Conservation (phyloP, 345 rosid genomes). For the Bruguiera parviflora region DNA sequence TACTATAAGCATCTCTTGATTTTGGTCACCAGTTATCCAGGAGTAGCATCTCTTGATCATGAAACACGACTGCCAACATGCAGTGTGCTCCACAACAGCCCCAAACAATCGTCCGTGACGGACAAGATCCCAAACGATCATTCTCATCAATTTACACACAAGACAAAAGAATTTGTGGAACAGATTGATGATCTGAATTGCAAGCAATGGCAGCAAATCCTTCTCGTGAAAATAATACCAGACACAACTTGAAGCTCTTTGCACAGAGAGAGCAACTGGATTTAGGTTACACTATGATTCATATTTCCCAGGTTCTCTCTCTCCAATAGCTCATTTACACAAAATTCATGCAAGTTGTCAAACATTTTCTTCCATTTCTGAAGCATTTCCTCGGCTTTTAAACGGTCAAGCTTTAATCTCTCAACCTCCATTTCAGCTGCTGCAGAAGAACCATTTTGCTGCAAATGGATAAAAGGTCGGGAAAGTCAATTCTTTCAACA, state of each 20-base stretch:
- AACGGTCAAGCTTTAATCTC: constrained; percentile 49
- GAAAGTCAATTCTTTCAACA: neutral
- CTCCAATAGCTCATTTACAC: constrained; percentile 50
- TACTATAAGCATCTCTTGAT: too few relatives aligned
- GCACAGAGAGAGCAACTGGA: neutral
- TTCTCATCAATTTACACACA: neutral
- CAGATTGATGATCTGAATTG: neutral
- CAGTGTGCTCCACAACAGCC: too few relatives aligned
- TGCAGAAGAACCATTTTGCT: constrained; percentile 55
- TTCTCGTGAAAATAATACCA: neutral
- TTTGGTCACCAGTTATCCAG: too few relatives aligned
- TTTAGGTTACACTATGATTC: neutral
- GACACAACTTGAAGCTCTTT: neutral
- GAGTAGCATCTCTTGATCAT: too few relatives aligned
- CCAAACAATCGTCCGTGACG: too few relatives aligned
- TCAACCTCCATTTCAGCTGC: constrained; percentile 68
- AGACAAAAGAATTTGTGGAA: neutral
- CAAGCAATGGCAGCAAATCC: neutral
- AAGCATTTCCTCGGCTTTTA: constrained; percentile 39
- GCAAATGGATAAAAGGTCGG: constrained; percentile 14
- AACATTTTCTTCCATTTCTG: constrained; percentile 60
- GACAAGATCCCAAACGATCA: too few relatives aligned
- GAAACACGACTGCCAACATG: too few relatives aligned
- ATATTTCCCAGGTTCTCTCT: constrained; percentile 18
- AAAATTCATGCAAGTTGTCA: constrained; percentile 55